A percentile compares a stretch with the other conserved stretches of the same genome.
These are phyloP conservation scores for Xylariaceae sp. DNA, from an alignment of 2,329 filamentous ascomycete genomes.

Conservation along the genomic window DNA sequence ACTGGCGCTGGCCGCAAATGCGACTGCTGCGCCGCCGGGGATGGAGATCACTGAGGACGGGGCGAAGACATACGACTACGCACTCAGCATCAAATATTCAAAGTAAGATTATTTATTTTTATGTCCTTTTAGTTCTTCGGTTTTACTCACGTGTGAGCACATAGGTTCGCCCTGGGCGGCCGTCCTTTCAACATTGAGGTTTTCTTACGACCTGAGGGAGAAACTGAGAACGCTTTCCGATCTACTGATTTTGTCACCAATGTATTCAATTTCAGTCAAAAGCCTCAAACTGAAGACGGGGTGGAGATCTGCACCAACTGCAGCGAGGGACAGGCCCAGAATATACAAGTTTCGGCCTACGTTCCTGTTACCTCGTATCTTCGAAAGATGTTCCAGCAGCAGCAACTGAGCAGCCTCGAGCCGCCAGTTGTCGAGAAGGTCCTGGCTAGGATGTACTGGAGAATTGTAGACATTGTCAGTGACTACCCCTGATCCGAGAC, in stretches of 20 bases:
- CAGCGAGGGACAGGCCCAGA: conserved; percentile 10
- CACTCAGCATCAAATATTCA: conserved; percentile 18
- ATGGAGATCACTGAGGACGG: conserved; percentile 4
- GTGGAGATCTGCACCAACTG: conserved; percentile 20
- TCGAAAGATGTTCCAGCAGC: conserved; percentile 16
- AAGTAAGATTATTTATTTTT: conserved; percentile 8
- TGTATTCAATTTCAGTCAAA: conserved; percentile 20
- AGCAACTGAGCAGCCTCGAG: conserved; percentile 13
- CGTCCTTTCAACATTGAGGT: conserved; percentile 18
- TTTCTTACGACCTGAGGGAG: conserved; percentile 12
- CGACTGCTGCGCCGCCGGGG: conserved; percentile 2
- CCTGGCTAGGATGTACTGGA: conserved; percentile 18
- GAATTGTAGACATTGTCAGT: conserved; percentile 15
- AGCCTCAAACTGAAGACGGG: conserved; percentile 13
- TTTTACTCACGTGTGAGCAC: background rate
- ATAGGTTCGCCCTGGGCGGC: conserved; percentile 18
- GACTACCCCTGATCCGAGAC: background rate
- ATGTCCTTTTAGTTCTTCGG: background rate
- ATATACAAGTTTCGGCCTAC: conserved; percentile 15
- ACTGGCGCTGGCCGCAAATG: conserved; percentile 8
- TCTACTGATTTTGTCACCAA: conserved; percentile 18
- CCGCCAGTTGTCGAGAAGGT: conserved; percentile 13
- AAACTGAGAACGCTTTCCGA: conserved; percentile 8
- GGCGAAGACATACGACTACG: conserved; percentile 16
- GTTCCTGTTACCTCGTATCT: conserved; percentile 18